These are phyloP conservation scores for Arctostaphylos glauca DNA, from an alignment of 148 eudicot genomes.

Conservation along the genomic window DNA sequence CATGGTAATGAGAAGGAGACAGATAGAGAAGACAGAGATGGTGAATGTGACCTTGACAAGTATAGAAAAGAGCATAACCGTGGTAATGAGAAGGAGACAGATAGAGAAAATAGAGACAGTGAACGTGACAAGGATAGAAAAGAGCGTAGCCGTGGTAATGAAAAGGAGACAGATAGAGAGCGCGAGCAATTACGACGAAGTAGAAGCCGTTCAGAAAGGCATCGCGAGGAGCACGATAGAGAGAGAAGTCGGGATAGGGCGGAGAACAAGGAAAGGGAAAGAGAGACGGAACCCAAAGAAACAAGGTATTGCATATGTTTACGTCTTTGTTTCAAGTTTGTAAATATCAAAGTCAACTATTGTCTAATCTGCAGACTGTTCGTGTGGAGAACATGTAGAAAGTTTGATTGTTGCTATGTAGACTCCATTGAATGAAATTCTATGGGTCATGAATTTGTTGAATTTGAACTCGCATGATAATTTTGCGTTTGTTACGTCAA, in stretches of 20 bases:
- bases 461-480: not conserved
- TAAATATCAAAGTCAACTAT: not conserved
- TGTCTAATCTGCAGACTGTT: not conserved
- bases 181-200: constrained; percentile 45
- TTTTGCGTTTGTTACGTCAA: not conserved
- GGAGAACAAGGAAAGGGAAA: constrained; percentile 25
- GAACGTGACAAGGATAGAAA: constrained; percentile 24
- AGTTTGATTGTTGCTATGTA: not conserved
- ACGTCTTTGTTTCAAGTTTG: not conserved
- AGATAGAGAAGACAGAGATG: no score
- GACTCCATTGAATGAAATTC: not conserved
- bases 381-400: not conserved
- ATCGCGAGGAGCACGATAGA: constrained; percentile 35
- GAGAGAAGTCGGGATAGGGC: constrained; percentile 47
- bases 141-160: constrained; percentile 27
- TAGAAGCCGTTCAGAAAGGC: constrained; percentile 49
- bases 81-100: not conserved
- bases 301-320: constrained; percentile 38
- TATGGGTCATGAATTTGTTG: not conserved
- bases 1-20: constrained; percentile 30
- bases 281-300: constrained; percentile 29
- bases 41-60: no score
- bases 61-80: constrained; percentile 26
- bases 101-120: not conserved
- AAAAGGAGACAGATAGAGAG: constrained; percentile 32